Percentiles rank a stretch among this genome's conserved stretches.
These are phyloP conservation scores for Dichotomocladium elegans DNA, from an alignment of 371 early-diverging fungal species.

Conservation along the genomic window DNA sequence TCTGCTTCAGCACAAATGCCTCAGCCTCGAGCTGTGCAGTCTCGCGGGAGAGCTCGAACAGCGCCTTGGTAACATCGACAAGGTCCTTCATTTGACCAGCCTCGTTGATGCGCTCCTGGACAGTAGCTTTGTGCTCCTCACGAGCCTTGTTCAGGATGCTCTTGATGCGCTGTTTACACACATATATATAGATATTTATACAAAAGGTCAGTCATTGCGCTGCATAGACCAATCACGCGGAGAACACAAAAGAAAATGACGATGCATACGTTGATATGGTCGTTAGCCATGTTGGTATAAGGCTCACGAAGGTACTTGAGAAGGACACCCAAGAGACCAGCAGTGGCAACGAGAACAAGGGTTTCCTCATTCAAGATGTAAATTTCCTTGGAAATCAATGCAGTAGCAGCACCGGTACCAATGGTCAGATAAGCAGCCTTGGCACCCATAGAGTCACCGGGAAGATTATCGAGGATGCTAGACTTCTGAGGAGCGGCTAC, in stretches of 20 bases:
- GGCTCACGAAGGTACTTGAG: constrained; percentile 82
- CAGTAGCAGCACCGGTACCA: constrained; percentile 81
- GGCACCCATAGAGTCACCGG: constrained; percentile 83
- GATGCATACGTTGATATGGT: constrained; percentile 61
- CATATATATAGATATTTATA: too few relatives aligned
- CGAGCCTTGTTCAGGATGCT: constrained; percentile 81
- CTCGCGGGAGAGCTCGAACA: constrained; percentile 93
- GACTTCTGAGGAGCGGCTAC: constrained; percentile 67
- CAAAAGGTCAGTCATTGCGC: too few relatives aligned
- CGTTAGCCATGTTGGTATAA: constrained; percentile 84
- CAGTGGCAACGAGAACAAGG: constrained; percentile 72
- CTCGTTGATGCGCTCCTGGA: constrained; percentile 83
- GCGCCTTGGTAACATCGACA: constrained; percentile 88
- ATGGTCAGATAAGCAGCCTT: constrained; percentile 89
- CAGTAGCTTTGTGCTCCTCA: constrained; percentile 87
- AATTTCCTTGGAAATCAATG: constrained; percentile 92
- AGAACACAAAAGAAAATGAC: too few relatives aligned
- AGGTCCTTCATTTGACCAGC: constrained; percentile 91
- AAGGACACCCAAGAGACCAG: constrained; percentile 73
- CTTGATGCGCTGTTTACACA: constrained; percentile 65
- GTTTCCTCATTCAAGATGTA: constrained; percentile 95
- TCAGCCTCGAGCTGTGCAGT: constrained; percentile 90
- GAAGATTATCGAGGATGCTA: constrained; percentile 87
- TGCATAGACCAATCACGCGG: too few relatives aligned
- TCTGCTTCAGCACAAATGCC: constrained; percentile 92